These are phyloP conservation scores for Scedosporium dehoogii DNA, from an alignment of 2,329 filamentous ascomycete genomes.

Conservation along the genomic window DNA sequence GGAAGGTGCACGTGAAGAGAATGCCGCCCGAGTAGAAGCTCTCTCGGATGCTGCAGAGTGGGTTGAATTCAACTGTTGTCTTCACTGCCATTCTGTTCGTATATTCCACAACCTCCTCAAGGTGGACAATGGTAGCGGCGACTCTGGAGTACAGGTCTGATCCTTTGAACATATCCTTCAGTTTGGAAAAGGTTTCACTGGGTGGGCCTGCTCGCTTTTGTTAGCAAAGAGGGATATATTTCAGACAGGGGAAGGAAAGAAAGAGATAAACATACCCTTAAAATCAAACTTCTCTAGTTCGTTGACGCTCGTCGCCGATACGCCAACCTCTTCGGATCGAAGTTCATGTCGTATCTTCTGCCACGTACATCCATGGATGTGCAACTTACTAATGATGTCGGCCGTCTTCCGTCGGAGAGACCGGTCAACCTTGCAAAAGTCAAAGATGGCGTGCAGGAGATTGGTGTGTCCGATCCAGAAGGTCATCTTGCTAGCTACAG, in stretches of 20 bases:
- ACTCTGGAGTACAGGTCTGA: slow-evolving; percentile 63
- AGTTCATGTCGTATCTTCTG: slow-evolving; percentile 74
- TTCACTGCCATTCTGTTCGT: slow-evolving; percentile 64
- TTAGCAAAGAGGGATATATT: background rate
- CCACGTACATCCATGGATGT: slow-evolving; percentile 73
- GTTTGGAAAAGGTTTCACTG: slow-evolving; percentile 45
- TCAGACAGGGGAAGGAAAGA: background rate
- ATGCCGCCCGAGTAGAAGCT: slow-evolving; percentile 80
- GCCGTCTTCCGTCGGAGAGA: slow-evolving; percentile 63
- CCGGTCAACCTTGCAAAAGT: slow-evolving; percentile 70
- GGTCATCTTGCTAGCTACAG: slow-evolving; percentile 65
- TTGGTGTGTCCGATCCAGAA: slow-evolving; percentile 87
- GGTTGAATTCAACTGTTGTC: slow-evolving; percentile 73
- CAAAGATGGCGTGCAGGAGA: slow-evolving; percentile 78
- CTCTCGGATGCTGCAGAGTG: slow-evolving; percentile 81
- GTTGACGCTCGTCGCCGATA: slow-evolving; percentile 82
- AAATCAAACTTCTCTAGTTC: slow-evolving; percentile 90
- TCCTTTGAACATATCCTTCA: slow-evolving; percentile 51
- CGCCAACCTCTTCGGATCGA: slow-evolving; percentile 67
- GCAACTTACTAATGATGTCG: slow-evolving; percentile 77
- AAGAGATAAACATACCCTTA: slow-evolving; percentile 42
- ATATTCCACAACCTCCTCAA: slow-evolving; percentile 70
- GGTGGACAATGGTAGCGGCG: slow-evolving; percentile 65
- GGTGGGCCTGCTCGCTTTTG: slow-evolving; percentile 33
- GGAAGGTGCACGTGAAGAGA: slow-evolving; percentile 83